Conservation (phyloP, 108 stramenopile species). For the Pseudonitzschia delicatissima region DNA sequence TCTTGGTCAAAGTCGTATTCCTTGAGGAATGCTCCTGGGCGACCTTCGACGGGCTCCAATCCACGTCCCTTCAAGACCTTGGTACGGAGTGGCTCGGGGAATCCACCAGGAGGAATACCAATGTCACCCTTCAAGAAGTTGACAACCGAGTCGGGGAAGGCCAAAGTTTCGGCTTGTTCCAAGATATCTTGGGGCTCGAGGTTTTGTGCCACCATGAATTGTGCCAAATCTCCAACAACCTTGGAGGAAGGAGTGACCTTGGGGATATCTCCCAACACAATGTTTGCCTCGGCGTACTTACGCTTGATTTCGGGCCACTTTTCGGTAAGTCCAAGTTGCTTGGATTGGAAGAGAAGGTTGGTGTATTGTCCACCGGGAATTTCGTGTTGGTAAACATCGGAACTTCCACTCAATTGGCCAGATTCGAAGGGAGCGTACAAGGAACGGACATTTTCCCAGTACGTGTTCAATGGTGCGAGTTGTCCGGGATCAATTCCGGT, state of each 20-base stretch:
- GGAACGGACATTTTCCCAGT: conserved; percentile 88
- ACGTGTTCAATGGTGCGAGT: conserved; percentile 58
- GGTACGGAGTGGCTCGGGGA: conserved; percentile 90
- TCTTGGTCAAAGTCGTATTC: conserved; percentile 73
- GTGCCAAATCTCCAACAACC: conserved; percentile 94
- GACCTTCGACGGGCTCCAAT: conserved; percentile 73
- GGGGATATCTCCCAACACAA: conserved; percentile 90
- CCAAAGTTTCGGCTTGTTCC: conserved; percentile 83
- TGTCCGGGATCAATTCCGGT: conserved; percentile 73
- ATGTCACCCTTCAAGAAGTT: conserved; percentile 90
- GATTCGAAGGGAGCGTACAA: conserved; percentile 94
- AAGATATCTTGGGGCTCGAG: conserved; percentile 76
- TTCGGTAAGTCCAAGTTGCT: conserved; percentile 89
- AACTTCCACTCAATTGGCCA: conserved; percentile 81
- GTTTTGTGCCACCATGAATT: conserved; percentile 92
- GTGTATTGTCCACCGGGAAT: conserved; percentile 97
- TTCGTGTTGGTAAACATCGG: conserved; percentile 94
- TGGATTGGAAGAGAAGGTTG: conserved; percentile 92
- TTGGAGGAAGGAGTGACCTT: conserved; percentile 97
- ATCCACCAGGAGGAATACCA: conserved; percentile 90
- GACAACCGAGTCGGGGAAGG: conserved; percentile 88
- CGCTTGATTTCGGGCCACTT: conserved; percentile 87
- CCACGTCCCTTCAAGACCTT: conserved; percentile 66
- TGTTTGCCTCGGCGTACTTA: conserved; percentile 90
- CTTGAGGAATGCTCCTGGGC: conserved; percentile 88